These are phyloP conservation scores for Verticillium klebahnii DNA, from an alignment of 2,329 filamentous ascomycete species.

Conservation along the genomic window DNA sequence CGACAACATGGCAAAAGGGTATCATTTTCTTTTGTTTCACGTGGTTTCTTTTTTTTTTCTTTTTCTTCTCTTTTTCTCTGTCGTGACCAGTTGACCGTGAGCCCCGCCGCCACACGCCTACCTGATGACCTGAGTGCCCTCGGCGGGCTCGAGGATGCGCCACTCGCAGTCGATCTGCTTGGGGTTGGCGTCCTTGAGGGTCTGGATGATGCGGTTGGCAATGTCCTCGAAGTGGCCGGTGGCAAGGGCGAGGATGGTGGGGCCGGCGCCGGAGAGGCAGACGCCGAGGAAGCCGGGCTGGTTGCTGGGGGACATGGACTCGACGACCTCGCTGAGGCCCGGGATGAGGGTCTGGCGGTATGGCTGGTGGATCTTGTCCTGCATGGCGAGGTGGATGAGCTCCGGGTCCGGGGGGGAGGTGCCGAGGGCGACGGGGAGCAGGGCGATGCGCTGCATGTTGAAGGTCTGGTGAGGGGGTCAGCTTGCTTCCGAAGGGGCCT, in stretches of 20 bases:
- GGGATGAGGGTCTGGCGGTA: slow-evolving; percentile 91
- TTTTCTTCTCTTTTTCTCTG: neutral
- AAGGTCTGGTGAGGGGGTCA: slow-evolving; percentile 51
- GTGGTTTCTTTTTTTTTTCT: neutral
- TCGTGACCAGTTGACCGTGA: neutral
- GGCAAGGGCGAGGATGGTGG: slow-evolving; percentile 89
- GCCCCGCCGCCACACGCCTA: slow-evolving; percentile 7
- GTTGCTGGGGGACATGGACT: slow-evolving; percentile 81
- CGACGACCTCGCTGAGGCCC: slow-evolving; percentile 83
- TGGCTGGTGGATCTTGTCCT: slow-evolving; percentile 96
- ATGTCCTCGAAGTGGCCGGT: slow-evolving; percentile 87
- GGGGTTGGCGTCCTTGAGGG: slow-evolving; percentile 58
- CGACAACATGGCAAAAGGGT: neutral
- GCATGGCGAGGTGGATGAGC: slow-evolving; percentile 96
- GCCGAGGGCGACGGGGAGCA: slow-evolving; percentile 84
- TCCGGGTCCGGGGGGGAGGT: slow-evolving; percentile 87
- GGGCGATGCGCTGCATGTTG: slow-evolving; percentile 89
- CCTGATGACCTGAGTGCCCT: slow-evolving; percentile 54
- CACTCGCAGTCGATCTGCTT: slow-evolving; percentile 76
- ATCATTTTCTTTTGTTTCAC: neutral
- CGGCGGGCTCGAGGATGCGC: slow-evolving; percentile 83
- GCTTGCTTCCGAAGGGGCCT: neutral
- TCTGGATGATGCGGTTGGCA: slow-evolving; percentile 69
- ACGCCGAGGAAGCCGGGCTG: slow-evolving; percentile 89
- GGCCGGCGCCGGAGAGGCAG: slow-evolving; percentile 90